Evolutionary conservation across 768 basidiomycete species (phyloP).

Genomic region (Gymnopilus junonius): DNA sequence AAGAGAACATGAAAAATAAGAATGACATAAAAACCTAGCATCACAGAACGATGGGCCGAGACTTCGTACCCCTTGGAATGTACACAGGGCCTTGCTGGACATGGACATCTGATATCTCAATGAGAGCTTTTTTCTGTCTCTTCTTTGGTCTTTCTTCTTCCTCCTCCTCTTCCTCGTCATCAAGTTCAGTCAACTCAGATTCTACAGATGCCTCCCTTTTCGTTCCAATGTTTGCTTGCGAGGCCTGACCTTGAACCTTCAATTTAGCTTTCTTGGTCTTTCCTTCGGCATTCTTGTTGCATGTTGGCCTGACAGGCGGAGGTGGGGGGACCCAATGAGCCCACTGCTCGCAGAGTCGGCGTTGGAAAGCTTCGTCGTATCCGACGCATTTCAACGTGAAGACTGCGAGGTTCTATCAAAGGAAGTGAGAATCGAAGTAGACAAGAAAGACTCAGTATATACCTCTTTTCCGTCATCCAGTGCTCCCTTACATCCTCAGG

Average conservation of each 20-base stretch:
- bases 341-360: constrained; percentile 11
- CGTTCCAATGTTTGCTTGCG: neutral
- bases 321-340: constrained; percentile 13
- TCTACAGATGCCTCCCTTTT: neutral
- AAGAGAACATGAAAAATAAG: neutral
- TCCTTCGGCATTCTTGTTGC: neutral
- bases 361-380: constrained; percentile 24
- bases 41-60: neutral
- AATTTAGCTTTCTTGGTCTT: neutral
- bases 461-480: constrained; percentile 21
- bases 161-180: neutral
- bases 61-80: neutral
- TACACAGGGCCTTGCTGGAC: neutral
- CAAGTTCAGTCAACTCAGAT: neutral
- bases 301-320: neutral
- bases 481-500: constrained; percentile 18
- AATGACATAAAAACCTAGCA: no score
- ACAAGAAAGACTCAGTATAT: neutral
- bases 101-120: neutral
- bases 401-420: constrained; percentile 15
- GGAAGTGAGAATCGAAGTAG: neutral
- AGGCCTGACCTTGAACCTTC: no score
- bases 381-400: constrained; percentile 27
- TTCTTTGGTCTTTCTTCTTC: neutral
- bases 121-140: neutral